These are phyloP conservation scores for Vanilla planifolia DNA, from an alignment of 106 monocot species.

Conservation along the genomic window DNA sequence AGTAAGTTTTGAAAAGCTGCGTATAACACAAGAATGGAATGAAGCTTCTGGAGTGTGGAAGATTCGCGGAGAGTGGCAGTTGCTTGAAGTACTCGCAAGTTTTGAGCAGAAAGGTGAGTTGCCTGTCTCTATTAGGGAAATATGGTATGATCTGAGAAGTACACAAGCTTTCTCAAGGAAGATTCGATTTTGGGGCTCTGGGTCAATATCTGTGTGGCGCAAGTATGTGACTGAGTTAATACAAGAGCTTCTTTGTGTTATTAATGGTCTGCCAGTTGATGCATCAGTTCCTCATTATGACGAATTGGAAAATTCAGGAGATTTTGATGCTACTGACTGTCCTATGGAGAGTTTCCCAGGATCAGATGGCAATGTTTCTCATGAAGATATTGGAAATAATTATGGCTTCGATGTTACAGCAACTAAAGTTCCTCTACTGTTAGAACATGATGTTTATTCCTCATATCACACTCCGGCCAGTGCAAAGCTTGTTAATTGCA, in stretches of 20 bases:
- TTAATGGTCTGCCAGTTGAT: slow-evolving; percentile 5
- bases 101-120: slow-evolving; percentile 34
- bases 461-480: background rate
- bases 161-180: slow-evolving; percentile 12
- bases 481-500: background rate
- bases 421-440: background rate
- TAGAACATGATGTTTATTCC: background rate
- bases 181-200: slow-evolving; percentile 43
- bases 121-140: slow-evolving; percentile 54
- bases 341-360: slow-evolving; percentile 12
- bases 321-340: slow-evolving; percentile 4
- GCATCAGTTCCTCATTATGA: background rate
- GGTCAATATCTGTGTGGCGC: slow-evolving; percentile 23
- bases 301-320: background rate
- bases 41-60: slow-evolving; percentile 53
- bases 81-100: slow-evolving; percentile 26
- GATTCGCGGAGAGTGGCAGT: slow-evolving; percentile 41
- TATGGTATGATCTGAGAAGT: slow-evolving; percentile 57
- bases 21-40: slow-evolving; percentile 57
- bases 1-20: slow-evolving; percentile 19
- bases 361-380: background rate
- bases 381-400: background rate
- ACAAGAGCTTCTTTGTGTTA: slow-evolving; percentile 27
- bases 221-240: slow-evolving; percentile 32
- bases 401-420: background rate